Percentiles rank a stretch among this genome's conserved stretches.
Conservation (phyloP, 1,284 basidiomycete species). For the Volvariella volvacea region DNA sequence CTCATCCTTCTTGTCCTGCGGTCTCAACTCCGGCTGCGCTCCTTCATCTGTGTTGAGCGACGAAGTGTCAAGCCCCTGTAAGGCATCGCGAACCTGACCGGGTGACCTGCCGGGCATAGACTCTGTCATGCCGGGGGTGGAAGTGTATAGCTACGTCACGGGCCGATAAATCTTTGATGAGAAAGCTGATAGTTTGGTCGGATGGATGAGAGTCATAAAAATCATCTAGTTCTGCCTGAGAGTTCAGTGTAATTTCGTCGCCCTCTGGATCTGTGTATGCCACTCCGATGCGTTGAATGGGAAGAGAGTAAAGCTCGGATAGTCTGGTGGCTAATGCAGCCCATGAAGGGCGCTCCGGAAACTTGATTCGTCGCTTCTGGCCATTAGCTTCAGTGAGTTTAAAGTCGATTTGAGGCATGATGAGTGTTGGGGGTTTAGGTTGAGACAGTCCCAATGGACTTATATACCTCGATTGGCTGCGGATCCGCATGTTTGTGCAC, state of each 20-base stretch:
- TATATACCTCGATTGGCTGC: too few relatives aligned
- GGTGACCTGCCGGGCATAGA: too few relatives aligned
- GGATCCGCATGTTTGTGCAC: too few relatives aligned
- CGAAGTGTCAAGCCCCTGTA: too few relatives aligned
- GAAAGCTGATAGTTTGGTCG: conserved; percentile 43
- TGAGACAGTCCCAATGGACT: conserved; percentile 1
- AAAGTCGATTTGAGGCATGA: conserved; percentile 42
- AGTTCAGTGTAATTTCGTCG: conserved; percentile 67
- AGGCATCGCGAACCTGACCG: too few relatives aligned
- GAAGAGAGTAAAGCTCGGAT: conserved; percentile 48
- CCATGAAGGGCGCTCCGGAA: conserved; percentile 47
- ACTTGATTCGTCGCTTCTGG: conserved; percentile 52
- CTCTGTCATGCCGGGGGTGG: neutral
- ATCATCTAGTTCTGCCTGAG: conserved; percentile 60
- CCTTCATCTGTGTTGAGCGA: too few relatives aligned
- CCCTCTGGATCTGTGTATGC: conserved; percentile 64
- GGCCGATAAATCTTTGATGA: conserved; percentile 51
- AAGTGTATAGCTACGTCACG: conserved; percentile 10
- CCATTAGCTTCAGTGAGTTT: conserved; percentile 46
- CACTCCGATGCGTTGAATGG: conserved; percentile 49
- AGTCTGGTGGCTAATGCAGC: conserved; percentile 46
- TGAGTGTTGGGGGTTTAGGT: conserved; percentile 9
- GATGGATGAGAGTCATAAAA: conserved; percentile 38
- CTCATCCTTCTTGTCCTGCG: conserved; percentile 10
- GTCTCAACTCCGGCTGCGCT: conserved; percentile 13